Evolutionary conservation across 306 rosid genomes (phyloP).

Genomic region (Crotalaria pallida): DNA sequence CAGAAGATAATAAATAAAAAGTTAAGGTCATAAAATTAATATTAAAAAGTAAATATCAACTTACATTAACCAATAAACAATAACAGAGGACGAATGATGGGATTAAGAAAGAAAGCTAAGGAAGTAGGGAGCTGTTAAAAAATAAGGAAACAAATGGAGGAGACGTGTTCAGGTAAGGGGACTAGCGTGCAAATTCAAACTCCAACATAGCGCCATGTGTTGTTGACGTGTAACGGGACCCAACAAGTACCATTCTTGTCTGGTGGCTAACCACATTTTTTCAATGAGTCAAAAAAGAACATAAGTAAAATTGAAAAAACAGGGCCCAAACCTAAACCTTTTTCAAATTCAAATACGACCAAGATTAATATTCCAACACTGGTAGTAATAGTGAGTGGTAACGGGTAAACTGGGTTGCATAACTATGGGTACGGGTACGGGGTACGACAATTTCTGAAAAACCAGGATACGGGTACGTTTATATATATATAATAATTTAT

Average conservation of each 20-base stretch:
- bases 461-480: too few relatives aligned
- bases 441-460: too few relatives aligned
- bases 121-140: background rate
- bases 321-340: background rate
- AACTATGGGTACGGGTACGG: too few relatives aligned
- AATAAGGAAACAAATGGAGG: slow-evolving; percentile 7
- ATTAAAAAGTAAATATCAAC: too few relatives aligned
- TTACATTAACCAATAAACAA: too few relatives aligned
- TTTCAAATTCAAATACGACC: slow-evolving; percentile 17
- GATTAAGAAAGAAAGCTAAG: background rate
- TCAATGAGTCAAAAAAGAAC: slow-evolving; percentile 6
- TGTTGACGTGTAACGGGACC: slow-evolving; percentile 62
- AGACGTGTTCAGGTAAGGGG: slow-evolving; percentile 34
- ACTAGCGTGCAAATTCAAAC: slow-evolving; percentile 49
- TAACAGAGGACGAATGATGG: background rate
- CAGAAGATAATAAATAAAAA: too few relatives aligned
- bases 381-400: background rate
- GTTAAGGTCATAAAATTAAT: too few relatives aligned
- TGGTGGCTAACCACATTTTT: slow-evolving; percentile 20
- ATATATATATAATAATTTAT: too few relatives aligned
- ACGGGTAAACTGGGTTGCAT: too few relatives aligned
- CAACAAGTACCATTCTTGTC: slow-evolving; percentile 18
- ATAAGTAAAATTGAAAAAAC: background rate
- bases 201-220: slow-evolving; percentile 38
- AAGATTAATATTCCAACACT: background rate